Percentiles rank a stretch among this genome's conserved stretches.
These are phyloP conservation scores for Verruconis gallopava DNA, from an alignment of 2,329 filamentous ascomycete genomes.

Conservation along the genomic window DNA sequence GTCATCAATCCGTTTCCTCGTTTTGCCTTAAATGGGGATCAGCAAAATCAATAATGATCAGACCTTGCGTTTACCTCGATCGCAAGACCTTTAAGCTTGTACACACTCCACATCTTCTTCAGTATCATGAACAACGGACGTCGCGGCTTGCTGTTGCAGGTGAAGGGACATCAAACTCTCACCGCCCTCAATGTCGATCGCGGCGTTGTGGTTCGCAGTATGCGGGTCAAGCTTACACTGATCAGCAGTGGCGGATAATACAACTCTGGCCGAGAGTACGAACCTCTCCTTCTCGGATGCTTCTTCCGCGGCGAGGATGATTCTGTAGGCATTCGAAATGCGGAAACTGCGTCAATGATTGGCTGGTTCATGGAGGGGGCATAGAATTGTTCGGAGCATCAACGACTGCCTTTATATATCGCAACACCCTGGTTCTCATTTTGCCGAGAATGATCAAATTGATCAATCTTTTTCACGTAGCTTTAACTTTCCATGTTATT, in stretches of 20 bases:
- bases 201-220: constrained; percentile 12
- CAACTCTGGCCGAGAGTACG: constrained; percentile 12
- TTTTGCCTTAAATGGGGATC: constrained; percentile 11
- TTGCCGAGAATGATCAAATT: too few relatives aligned
- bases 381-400: constrained; percentile 11
- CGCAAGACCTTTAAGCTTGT: constrained; percentile 9
- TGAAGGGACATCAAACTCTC: constrained; percentile 13
- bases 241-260: constrained; percentile 10
- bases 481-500: too few relatives aligned
- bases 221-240: constrained; percentile 12
- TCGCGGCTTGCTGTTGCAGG: constrained; percentile 11
- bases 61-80: constrained; percentile 11
- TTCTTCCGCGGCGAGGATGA: constrained; percentile 12
- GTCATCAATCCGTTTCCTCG: constrained; percentile 9
- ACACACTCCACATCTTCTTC: constrained; percentile 14
- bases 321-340: constrained; percentile 13
- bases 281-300: constrained; percentile 12
- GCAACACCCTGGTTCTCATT: too few relatives aligned
- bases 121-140: constrained; percentile 13
- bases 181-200: constrained; percentile 13
- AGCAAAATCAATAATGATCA: constrained; percentile 11
- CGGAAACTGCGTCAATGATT: constrained; percentile 13
- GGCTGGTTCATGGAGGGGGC: constrained; percentile 12
- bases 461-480: too few relatives aligned
- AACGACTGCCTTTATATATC: constrained; percentile 13